Evolutionary conservation across 2,329 filamentous ascomycete genomes (phyloP).

Genomic region (Parafenestella ontariensis): DNA sequence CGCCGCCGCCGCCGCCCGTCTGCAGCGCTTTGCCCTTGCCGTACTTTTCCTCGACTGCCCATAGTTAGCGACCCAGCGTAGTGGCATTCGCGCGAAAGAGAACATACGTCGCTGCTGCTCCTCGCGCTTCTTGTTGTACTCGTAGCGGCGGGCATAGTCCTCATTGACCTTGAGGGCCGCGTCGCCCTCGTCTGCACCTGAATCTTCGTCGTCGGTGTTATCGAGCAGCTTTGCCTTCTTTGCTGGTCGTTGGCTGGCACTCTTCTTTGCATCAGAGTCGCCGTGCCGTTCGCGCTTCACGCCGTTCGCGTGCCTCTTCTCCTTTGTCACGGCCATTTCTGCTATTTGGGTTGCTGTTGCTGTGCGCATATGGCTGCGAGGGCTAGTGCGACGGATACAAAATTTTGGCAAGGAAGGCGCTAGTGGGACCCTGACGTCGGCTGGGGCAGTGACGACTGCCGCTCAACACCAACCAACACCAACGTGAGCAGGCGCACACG

Average conservation of each 20-base stretch:
- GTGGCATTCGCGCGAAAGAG: not conserved
- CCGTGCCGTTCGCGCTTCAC: constrained; percentile 33
- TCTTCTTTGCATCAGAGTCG: constrained; percentile 9
- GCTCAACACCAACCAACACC: constrained; percentile 12
- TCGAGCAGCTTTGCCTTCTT: constrained; percentile 49
- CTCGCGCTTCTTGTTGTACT: constrained; percentile 97
- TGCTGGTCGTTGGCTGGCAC: constrained; percentile 34
- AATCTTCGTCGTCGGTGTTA: constrained; percentile 42
- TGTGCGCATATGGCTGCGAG: not conserved
- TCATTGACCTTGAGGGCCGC: constrained; percentile 78
- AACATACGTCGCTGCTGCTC: constrained; percentile 74
- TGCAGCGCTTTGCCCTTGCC: constrained; percentile 56
- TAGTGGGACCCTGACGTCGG: constrained; percentile 32
- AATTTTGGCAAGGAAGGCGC: constrained; percentile 32
- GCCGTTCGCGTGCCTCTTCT: constrained; percentile 31
- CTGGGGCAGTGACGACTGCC: constrained; percentile 25
- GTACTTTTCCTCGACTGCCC: constrained; percentile 86
- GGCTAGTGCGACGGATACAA: constrained; percentile 16
- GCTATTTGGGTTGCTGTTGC: constrained; percentile 1
- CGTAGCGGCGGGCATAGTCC: constrained; percentile 87
- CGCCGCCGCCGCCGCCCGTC: constrained; percentile 56
- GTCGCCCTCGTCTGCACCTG: constrained; percentile 34
- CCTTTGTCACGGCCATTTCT: constrained; percentile 34
- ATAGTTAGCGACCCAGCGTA: constrained; percentile 27
- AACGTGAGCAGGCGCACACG: too few species aligned